phyloP scores from a whole-genome alignment of 164 flowering plant species.

The Warburgia ugandensis region DNA sequence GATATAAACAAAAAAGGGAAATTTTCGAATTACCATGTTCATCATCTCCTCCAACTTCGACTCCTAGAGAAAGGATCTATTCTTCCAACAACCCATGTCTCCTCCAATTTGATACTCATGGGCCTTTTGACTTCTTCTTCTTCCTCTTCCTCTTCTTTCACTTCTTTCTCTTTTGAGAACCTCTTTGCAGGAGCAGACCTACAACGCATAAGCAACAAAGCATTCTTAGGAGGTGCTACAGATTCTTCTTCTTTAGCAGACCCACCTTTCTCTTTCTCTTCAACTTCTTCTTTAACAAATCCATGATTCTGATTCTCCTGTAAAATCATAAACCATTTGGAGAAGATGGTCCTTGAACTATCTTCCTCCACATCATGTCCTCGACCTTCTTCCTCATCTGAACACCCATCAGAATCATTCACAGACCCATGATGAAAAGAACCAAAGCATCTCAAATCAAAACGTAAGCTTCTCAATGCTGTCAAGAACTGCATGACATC shows the following conservation, averaged over 20 bases:
- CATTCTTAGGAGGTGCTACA: slow-evolving; percentile 72
- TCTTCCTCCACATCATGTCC: slow-evolving; percentile 30
- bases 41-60: slow-evolving; percentile 73
- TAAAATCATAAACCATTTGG: slow-evolving; percentile 86
- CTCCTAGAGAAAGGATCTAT: slow-evolving; percentile 63
- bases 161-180: slow-evolving; percentile 49
- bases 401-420: slow-evolving; percentile 12
- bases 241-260: slow-evolving; percentile 13
- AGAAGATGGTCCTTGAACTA: slow-evolving; percentile 43
- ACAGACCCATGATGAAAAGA: slow-evolving; percentile 32
- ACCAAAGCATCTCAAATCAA: slow-evolving; percentile 80
- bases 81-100: slow-evolving; percentile 76
- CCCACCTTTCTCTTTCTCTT: slow-evolving; percentile 12
- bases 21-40: neutral
- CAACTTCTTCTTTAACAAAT: slow-evolving; percentile 3
- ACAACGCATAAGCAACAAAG: slow-evolving; percentile 83
- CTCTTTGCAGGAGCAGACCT: slow-evolving; percentile 86
- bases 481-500: slow-evolving; percentile 72
- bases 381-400: slow-evolving; percentile 45
- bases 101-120: too few species aligned
- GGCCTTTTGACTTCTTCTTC: slow-evolving; percentile 19
- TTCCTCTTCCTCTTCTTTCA: slow-evolving; percentile 14
- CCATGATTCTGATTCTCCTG: slow-evolving; percentile 40
- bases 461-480: slow-evolving; percentile 44
- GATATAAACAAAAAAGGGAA: neutral